phyloP scores from a whole-genome alignment of 140 eudicot species.

The Erigeron philadelphicus region DNA sequence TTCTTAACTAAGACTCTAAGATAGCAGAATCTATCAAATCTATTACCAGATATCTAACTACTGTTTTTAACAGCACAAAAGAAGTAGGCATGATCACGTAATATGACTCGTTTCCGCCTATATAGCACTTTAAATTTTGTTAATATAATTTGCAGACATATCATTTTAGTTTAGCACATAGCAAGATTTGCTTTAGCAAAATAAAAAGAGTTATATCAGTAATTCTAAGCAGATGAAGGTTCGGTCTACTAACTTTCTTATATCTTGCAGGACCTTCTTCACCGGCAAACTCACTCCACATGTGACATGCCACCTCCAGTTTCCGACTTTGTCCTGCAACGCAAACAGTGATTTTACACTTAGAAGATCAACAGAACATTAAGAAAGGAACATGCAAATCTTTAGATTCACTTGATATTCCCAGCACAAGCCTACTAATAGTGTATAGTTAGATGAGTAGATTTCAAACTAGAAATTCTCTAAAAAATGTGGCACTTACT shows the following conservation, averaged over 20 bases:
- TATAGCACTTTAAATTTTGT: constrained; percentile 19
- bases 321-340: constrained; percentile 68
- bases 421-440: constrained; percentile 6
- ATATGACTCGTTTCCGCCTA: constrained; percentile 13
- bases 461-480: constrained; percentile 14
- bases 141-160: constrained; percentile 19
- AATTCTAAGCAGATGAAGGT: constrained; percentile 23
- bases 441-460: neutral
- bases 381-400: constrained; percentile 2
- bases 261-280: constrained; percentile 21
- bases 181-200: constrained; percentile 13
- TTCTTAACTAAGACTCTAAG: constrained; percentile 7
- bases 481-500: constrained; percentile 46
- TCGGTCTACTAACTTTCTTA: constrained; percentile 26
- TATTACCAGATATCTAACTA: neutral
- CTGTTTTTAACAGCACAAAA: neutral
- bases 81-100: constrained; percentile 17
- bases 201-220: constrained; percentile 14
- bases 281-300: constrained; percentile 47
- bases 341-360: constrained; percentile 9
- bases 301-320: constrained; percentile 83
- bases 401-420: neutral
- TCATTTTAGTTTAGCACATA: constrained; percentile 19
- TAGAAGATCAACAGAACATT: neutral
- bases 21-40: constrained; percentile 8